These are phyloP conservation scores for Puccinellia tenuiflora DNA, from an alignment of 176 grass and related monocot species.

Conservation along the genomic window DNA sequence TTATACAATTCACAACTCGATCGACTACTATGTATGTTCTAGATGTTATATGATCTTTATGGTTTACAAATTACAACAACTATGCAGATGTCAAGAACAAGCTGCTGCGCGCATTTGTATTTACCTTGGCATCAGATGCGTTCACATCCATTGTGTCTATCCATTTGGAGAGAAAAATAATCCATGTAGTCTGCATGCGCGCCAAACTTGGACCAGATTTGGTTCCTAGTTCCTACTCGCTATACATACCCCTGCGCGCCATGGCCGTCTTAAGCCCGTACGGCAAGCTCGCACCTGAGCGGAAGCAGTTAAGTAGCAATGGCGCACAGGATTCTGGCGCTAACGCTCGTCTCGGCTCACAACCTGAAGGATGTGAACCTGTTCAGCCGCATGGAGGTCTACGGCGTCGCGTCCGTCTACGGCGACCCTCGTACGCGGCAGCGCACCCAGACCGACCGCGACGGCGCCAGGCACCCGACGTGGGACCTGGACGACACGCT, in stretches of 20 bases:
- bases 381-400: conserved; percentile 51
- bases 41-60: too few species aligned
- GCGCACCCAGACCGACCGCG: conserved; percentile 23
- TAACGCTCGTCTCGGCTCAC: conserved; percentile 41
- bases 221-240: too few species aligned
- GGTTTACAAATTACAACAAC: too few species aligned
- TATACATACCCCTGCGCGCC: conserved; percentile 2
- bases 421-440: conserved; percentile 11
- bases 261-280: neutral
- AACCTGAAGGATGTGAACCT: conserved; percentile 43
- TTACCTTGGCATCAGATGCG: neutral
- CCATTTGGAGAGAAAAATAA: too few species aligned
- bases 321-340: conserved; percentile 30
- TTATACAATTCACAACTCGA: neutral
- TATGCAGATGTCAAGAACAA: too few species aligned
- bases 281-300: neutral
- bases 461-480: conserved; percentile 33
- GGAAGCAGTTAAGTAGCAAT: neutral
- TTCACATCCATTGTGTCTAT: neutral
- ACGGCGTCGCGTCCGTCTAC: conserved; percentile 28
- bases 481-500: conserved; percentile 31
- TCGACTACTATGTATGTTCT: neutral
- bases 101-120: too few species aligned
- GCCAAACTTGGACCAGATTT: neutral
- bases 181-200: too few species aligned